A percentile compares a stretch with the other conserved stretches of the same genome.
Conservation (phyloP, 345 rosid genomes). For the Gossypium thurberi region DNA sequence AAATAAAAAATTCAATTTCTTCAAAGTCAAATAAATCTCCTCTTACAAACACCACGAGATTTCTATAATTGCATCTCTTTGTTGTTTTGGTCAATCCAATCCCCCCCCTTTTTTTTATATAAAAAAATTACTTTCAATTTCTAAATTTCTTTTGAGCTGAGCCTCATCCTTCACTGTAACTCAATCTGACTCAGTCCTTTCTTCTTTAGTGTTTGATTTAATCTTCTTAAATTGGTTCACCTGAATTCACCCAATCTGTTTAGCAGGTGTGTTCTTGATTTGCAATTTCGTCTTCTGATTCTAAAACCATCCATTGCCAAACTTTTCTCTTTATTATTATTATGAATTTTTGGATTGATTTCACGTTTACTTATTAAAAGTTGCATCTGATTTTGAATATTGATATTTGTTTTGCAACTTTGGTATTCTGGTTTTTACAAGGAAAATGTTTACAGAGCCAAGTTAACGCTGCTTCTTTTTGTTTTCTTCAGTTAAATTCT, state of each 20-base stretch:
- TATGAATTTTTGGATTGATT: not conserved
- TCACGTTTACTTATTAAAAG: not conserved
- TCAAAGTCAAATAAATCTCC: not conserved
- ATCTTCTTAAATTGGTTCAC: not conserved
- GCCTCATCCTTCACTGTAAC: not conserved
- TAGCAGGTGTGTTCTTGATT: not conserved
- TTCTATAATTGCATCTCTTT: no score
- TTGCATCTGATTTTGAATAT: not conserved
- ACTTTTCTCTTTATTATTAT: not conserved
- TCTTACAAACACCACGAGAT: not conserved
- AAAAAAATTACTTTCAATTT: not conserved
- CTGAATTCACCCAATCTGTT: not conserved
- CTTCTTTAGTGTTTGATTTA: not conserved
- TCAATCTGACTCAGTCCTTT: not conserved
- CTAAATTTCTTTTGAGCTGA: not conserved
- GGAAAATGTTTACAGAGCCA: not conserved
- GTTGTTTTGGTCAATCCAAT: no score
- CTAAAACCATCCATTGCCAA: not conserved
- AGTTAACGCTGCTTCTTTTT: not conserved
- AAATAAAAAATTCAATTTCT: no score
- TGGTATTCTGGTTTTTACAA: not conserved
- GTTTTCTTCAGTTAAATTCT: not conserved
- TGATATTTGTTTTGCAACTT: not conserved
- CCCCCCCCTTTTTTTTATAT: no score
- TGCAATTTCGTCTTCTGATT: not conserved